These are phyloP conservation scores for Suillus sp. DNA, from an alignment of 768 basidiomycete species.

Conservation along the genomic window DNA sequence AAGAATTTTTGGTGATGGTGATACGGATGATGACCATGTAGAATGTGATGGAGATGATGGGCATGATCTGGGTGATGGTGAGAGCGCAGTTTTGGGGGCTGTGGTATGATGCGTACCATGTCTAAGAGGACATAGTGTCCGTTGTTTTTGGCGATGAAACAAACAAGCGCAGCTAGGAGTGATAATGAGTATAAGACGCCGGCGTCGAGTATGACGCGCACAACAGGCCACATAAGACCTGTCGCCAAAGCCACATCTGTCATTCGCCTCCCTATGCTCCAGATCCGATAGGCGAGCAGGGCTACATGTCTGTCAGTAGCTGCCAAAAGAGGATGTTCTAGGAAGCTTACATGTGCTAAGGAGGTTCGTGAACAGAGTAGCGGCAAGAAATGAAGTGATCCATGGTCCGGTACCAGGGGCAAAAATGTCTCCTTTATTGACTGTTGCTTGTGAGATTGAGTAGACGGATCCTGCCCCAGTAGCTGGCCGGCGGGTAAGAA, in stretches of 20 bases:
- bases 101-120: conserved; percentile 18
- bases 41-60: conserved; percentile 29
- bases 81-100: neutral
- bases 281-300: conserved; percentile 29
- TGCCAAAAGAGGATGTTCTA: neutral
- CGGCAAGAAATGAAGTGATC: conserved; percentile 26
- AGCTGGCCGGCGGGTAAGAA: conserved; percentile 10
- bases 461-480: conserved; percentile 23
- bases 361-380: conserved; percentile 25
- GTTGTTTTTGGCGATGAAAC: conserved; percentile 25
- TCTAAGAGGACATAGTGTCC: conserved; percentile 26
- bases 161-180: conserved; percentile 25
- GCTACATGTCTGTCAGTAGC: conserved; percentile 14
- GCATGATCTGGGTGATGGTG: conserved; percentile 18
- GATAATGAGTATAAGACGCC: conserved; percentile 26
- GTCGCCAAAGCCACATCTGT: conserved; percentile 6
- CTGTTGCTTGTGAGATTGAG: conserved; percentile 16
- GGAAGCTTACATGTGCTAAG: conserved; percentile 21
- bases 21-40: conserved; percentile 31
- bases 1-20: conserved; percentile 15
- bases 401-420: conserved; percentile 19
- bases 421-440: conserved; percentile 20
- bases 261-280: conserved; percentile 20
- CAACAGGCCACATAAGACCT: conserved; percentile 20
- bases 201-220: conserved; percentile 27